These are phyloP conservation scores for Naumovozyma baii DNA, from an alignment of 805 yeast species.

Conservation along the genomic window DNA sequence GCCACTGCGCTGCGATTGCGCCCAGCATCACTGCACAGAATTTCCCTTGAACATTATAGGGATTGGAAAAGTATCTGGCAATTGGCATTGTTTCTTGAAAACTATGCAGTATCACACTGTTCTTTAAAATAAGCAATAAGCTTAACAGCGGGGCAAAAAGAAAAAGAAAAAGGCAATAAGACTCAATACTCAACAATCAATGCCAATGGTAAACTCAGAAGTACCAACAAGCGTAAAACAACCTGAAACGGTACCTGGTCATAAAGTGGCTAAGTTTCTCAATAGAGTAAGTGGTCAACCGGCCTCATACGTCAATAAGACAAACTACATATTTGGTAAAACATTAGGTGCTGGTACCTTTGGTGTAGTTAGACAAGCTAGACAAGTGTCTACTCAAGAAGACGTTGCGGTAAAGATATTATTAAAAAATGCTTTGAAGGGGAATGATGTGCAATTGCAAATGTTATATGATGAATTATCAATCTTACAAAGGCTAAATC, in stretches of 20 bases:
- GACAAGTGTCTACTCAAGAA: slow-evolving; percentile 40
- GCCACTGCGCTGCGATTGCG: too few relatives aligned
- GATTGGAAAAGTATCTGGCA: too few relatives aligned
- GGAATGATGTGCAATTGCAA: slow-evolving; percentile 47
- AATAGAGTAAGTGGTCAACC: slow-evolving; percentile 68
- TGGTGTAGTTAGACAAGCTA: slow-evolving; percentile 82
- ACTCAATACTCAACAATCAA: neutral
- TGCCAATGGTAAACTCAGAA: neutral
- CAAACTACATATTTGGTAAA: slow-evolving; percentile 63
- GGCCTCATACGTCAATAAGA: slow-evolving; percentile 52
- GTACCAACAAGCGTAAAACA: neutral
- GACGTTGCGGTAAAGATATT: slow-evolving; percentile 87
- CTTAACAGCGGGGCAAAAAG: too few relatives aligned
- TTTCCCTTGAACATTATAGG: too few relatives aligned
- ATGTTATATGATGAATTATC: slow-evolving; percentile 71
- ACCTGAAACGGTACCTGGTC: slow-evolving; percentile 27
- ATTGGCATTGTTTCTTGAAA: too few relatives aligned
- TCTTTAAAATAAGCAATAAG: too few relatives aligned
- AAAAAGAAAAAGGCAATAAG: neutral
- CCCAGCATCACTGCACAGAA: too few relatives aligned
- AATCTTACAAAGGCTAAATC: slow-evolving; percentile 56
- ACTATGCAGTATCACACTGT: too few relatives aligned
- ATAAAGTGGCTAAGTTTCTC: slow-evolving; percentile 32
- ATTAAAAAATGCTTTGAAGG: slow-evolving; percentile 72
- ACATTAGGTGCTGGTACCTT: slow-evolving; percentile 93